Percentiles rank a stretch among this genome's conserved stretches.
Conservation (phyloP, 805 yeast genomes). For the Isabelozyma gotoi region DNA sequence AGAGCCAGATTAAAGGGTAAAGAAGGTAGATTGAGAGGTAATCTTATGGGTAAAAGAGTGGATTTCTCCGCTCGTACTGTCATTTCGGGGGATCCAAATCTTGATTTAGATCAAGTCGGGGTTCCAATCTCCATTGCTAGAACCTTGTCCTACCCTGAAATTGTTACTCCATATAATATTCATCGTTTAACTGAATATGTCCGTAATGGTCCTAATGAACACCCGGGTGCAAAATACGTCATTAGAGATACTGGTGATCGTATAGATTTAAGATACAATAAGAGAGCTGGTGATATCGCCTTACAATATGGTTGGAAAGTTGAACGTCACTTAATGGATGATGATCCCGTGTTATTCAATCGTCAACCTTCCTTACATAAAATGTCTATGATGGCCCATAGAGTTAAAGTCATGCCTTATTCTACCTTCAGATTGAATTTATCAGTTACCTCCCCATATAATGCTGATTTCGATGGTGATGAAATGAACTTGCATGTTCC, state of each 20-base stretch:
- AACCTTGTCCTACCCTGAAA: constrained; percentile 93
- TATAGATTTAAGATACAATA: constrained; percentile 94
- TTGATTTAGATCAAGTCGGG: constrained; percentile 98
- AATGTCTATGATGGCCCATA: constrained; percentile 99
- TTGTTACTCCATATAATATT: constrained; percentile 95
- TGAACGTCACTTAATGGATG: constrained; percentile 96
- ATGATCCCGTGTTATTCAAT: constrained; percentile 95
- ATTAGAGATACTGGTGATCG: constrained; percentile 99
- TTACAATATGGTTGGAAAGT: constrained; percentile 99
- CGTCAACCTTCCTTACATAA: constrained; percentile 99
- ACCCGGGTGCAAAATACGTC: constrained; percentile 98
- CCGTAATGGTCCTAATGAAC: constrained; percentile 98
- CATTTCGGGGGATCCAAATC: constrained; percentile 98
- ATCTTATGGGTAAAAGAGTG: constrained; percentile 99
- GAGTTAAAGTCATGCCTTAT: constrained; percentile 98
- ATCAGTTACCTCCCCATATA: constrained; percentile 98
- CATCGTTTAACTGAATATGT: constrained; percentile 90
- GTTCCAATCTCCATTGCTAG: constrained; percentile 96
- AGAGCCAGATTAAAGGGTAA: constrained; percentile 99
- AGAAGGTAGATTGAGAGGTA: constrained; percentile 98
- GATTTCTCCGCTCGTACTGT: constrained; percentile 99
- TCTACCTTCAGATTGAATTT: constrained; percentile 95
- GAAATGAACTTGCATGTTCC: constrained; percentile 99
- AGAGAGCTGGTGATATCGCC: constrained; percentile 97
- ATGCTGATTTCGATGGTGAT: constrained; percentile 99